Base-by-base conservation (phyloP, 2,329 filamentous ascomycete species). In the Aspergillus chevalieri region DNA sequence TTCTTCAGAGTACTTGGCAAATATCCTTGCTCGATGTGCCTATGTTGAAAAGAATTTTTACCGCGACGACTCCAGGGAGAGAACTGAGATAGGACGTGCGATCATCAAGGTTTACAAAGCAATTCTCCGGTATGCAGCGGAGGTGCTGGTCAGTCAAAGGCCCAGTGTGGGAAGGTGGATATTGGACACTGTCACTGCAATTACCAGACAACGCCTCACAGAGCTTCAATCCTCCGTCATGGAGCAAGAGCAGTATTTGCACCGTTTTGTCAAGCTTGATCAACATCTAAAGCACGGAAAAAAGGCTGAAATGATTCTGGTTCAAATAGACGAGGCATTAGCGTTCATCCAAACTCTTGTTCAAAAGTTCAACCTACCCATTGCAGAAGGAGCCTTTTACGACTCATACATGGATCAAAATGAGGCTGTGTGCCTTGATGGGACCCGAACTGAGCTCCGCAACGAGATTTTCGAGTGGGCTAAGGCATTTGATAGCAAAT, bases 391-490 rank as follows among this genome's bases (percentile, higher is more conserved):
- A 1, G 57, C 57, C 34, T 44, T 45, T 10, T 61, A 56, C 47
- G 57, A 62, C 48, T 53, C 55, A 15, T 43, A 44, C 26, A 28
- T 28, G 26, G 4, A 28, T 28, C 10, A 10, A 12, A 2, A 12
- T 12, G 26, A 28, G 3, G 26, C 10, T 12, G 3, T 28, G 6
- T 65, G 62, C 49, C 57, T 64, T 17, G 45, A 39, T 6, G 43
- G 54, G 10, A 65, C 61, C 12, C 55, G 61, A n/a, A 56, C 57
- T 19, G 57, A 56, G 39, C 39, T 66, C 3, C 54, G 60, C 19
- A 34, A 55, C 24, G 38, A 62, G 33, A 61, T 63, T 47, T 24
- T 41, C 15, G 28, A 49, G 5, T 64, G 57, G 61, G 52, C 53
- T 41, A 15, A 45, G n/a, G 17, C 43, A 17, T 15, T 50, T 47